phyloP scores from a whole-genome alignment of 2,329 filamentous ascomycete genomes.

The Neopestalotiopsis clavispora region DNA sequence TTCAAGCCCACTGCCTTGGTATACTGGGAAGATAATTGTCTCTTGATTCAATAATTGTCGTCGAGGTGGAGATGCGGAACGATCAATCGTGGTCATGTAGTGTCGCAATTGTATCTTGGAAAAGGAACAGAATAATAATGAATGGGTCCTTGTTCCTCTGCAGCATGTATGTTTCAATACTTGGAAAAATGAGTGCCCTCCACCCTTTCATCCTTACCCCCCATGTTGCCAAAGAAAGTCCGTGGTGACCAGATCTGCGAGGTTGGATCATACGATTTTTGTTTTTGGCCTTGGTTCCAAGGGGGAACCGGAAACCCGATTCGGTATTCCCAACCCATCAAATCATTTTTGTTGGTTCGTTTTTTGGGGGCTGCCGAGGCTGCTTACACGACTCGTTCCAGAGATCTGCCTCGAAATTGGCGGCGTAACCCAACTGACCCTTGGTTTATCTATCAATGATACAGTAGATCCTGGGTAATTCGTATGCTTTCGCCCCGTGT shows the following conservation, averaged over 20 bases:
- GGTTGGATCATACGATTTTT: conserved; percentile 9
- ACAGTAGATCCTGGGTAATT: not conserved
- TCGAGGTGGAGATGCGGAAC: not conserved
- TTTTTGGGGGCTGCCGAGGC: no score
- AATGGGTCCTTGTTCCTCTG: not conserved
- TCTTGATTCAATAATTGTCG: not conserved
- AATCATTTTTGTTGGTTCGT: no score
- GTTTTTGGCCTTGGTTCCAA: not conserved
- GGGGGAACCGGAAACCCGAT: not conserved
- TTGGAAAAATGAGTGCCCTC: not conserved
- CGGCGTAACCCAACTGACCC: not conserved
- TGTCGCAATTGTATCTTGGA: not conserved
- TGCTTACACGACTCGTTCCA: no score
- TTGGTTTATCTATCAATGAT: not conserved
- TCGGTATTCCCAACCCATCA: not conserved
- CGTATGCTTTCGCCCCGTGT: not conserved
- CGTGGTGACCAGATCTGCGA: conserved; percentile 11
- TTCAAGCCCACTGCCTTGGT: not conserved
- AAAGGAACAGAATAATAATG: not conserved
- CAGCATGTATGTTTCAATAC: conserved; percentile 12
- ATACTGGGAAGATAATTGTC: not conserved
- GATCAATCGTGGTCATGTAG: not conserved
- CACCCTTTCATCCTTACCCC: no score
- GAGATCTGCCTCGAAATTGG: no score
- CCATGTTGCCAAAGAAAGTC: not conserved